Evolutionary conservation across 2,329 filamentous ascomycete genomes (phyloP), one percentile per base, ranked within the genome.

Genomic region (Pseudogymnoascus sp.): DNA sequence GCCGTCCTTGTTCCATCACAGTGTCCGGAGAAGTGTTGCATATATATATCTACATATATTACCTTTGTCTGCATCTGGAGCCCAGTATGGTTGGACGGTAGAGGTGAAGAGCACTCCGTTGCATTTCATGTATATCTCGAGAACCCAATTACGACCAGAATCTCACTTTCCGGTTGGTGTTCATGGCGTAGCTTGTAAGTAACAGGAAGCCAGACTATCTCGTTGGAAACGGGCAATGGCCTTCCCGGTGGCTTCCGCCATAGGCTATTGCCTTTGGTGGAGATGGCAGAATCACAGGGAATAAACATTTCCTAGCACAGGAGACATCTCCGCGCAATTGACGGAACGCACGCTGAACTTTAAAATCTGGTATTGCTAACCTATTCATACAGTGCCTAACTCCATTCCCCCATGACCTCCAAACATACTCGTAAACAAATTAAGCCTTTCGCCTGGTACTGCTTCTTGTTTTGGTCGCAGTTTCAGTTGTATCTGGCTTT

Each of bases 401-500:
- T 33, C 50, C 50, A 33, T 33, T 18, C 12, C 25, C 28, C 5
- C 50, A 56, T 33, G 28, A 33, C 50, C 18, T 33, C 25, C n/a
- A 56, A 33, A 21, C 10, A 5, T 56, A 56, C n/a, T 56, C 28
- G 28, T 56, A 33, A 12, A 18, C 28, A 12, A 3, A n/a, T 56
- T n/a, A 56, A 33, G 28, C 50, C 28, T 56, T 56, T 28, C 50
- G 28, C 28, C 50, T 56, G n/a, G 50, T 21, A 16, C 50, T 56
- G 28, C 25, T 56, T 33, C 50, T 56, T 33, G 50, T 56, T 56
- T 56, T 56, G 1, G 50, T 56, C 50, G 33, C 60, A 63, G 61
- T 47, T 53, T 61, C 66, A 56, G 62, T 61, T 18, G 70, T 75
- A 70, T 75, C 81, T 66, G 67, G 77, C 70, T 76, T 80, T 53